Percentiles rank a stretch among this genome's conserved stretches.
phyloP scores from a whole-genome alignment of 306 rosid species.

The Bauhinia variegata region DNA sequence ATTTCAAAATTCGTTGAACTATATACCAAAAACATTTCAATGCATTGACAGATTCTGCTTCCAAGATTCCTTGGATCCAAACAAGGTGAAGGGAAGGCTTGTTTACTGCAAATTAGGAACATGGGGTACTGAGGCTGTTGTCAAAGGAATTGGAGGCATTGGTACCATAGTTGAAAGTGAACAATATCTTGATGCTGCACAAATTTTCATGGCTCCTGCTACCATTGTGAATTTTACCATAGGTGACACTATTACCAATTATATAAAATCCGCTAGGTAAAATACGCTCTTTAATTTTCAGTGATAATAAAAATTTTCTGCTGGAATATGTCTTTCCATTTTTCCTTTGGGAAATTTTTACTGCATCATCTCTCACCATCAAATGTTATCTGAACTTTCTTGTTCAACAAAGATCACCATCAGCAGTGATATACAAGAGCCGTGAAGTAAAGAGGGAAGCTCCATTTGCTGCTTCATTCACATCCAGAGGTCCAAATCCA shows the following conservation, averaged over 20 bases:
- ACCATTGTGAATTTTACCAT: constrained; percentile 56
- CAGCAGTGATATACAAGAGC: constrained; percentile 68
- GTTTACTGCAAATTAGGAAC: constrained; percentile 52
- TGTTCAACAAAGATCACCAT: constrained; percentile 57
- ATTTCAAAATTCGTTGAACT: not conserved
- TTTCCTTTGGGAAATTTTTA: not conserved
- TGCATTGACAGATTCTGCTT: constrained; percentile 44
- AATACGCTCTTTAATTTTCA: no score
- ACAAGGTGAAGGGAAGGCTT: constrained; percentile 65
- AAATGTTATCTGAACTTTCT: constrained; percentile 23
- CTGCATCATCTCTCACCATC: constrained; percentile 8
- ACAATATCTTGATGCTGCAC: constrained; percentile 52
- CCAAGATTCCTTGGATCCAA: constrained; percentile 58
- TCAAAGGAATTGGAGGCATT: constrained; percentile 67
- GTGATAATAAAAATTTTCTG: no score
- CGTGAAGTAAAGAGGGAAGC: constrained; percentile 49
- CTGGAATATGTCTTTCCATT: no score
- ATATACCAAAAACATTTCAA: not conserved
- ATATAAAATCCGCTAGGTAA: constrained; percentile 71
- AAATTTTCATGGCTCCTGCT: constrained; percentile 78
- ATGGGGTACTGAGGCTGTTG: constrained; percentile 68
- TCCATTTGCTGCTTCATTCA: constrained; percentile 82
- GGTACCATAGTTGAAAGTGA: constrained; percentile 63
- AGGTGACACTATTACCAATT: constrained; percentile 47
- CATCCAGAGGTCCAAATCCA: constrained; percentile 83